Evolutionary conservation across 805 yeast species (phyloP).

Genomic region (Monosporozyma aerobia): DNA sequence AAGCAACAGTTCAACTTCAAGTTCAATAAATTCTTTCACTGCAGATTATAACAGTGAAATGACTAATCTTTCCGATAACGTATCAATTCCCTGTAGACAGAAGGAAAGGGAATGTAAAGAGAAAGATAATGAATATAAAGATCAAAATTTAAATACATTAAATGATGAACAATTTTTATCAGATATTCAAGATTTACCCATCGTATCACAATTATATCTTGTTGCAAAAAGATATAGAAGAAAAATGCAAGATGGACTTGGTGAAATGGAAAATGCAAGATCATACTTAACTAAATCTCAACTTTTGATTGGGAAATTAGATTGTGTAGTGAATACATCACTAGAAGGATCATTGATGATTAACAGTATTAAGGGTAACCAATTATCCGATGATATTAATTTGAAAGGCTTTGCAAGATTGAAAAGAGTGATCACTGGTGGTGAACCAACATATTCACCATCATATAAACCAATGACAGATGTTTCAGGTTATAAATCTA

Average conservation of each 20-base stretch:
- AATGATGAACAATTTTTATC: background rate
- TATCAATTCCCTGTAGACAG: background rate
- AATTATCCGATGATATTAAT: conserved; percentile 4
- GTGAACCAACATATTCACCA: conserved; percentile 4
- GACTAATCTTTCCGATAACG: background rate
- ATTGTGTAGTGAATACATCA: conserved; percentile 17
- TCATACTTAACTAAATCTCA: conserved; percentile 3
- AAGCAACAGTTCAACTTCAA: background rate
- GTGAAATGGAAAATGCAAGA: conserved; percentile 3
- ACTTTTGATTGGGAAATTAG: conserved; percentile 8
- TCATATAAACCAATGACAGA: conserved; percentile 11
- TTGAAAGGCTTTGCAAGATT: conserved; percentile 12
- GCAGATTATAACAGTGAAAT: conserved; percentile 1
- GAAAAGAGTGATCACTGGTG: conserved; percentile 23
- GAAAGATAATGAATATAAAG: background rate
- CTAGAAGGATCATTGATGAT: conserved; percentile 16
- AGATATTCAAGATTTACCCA: conserved; percentile 1
- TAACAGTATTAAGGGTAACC: conserved; percentile 14
- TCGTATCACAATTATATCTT: conserved; percentile 10
- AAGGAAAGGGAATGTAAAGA: background rate
- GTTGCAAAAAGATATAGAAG: conserved; percentile 15
- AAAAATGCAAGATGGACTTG: conserved; percentile 9
- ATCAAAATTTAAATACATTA: background rate
- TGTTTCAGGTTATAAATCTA: conserved; percentile 6
- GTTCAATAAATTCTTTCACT: conserved; percentile 4